A percentile compares a stretch with the other conserved stretches of the same genome.
These are phyloP conservation scores for Paracoccidioides brasiliensis DNA, from an alignment of 2,329 filamentous ascomycete species.

Conservation along the genomic window DNA sequence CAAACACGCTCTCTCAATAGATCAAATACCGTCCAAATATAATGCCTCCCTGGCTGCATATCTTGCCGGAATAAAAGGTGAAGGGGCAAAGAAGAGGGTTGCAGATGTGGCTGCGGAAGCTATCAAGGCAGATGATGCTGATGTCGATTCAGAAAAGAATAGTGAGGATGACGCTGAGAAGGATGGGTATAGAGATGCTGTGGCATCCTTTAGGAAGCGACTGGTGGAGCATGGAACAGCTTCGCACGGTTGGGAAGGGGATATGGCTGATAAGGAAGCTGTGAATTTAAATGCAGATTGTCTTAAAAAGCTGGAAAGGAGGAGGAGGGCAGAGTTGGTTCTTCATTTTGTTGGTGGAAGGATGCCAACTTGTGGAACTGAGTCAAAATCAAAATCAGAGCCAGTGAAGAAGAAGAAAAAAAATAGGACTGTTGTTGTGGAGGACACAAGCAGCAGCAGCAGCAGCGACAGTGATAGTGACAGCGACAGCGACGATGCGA, in stretches of 20 bases:
- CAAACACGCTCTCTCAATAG: slow-evolving; percentile 64
- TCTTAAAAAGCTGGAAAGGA: slow-evolving; percentile 21
- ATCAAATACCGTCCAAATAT: slow-evolving; percentile 56
- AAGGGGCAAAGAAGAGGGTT: slow-evolving; percentile 52
- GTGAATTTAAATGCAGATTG: slow-evolving; percentile 5
- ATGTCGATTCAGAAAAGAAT: slow-evolving; percentile 12
- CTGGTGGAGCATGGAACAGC: slow-evolving; percentile 18
- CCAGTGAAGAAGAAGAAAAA: slow-evolving; percentile 9
- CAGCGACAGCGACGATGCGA: slow-evolving; percentile 9
- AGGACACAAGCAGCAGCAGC: slow-evolving; percentile 26
- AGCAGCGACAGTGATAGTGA: slow-evolving; percentile 24
- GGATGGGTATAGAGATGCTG: slow-evolving; percentile 36
- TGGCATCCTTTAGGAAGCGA: slow-evolving; percentile 34
- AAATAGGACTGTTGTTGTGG: slow-evolving; percentile 29
- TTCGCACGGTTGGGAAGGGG: slow-evolving; percentile 12
- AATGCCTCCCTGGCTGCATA: slow-evolving; percentile 62
- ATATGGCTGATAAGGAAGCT: slow-evolving; percentile 15
- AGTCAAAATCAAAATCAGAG: background rate
- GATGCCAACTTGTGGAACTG: background rate
- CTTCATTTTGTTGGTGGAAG: slow-evolving; percentile 22
- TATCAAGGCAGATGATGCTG: slow-evolving; percentile 29
- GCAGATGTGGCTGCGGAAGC: slow-evolving; percentile 51
- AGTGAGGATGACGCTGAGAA: slow-evolving; percentile 9
- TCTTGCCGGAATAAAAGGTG: slow-evolving; percentile 64
- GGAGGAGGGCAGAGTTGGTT: slow-evolving; percentile 28